Percentiles rank a stretch among this genome's conserved stretches.
phyloP scores from a whole-genome alignment of 805 yeast genomes.

The Candida xyloterini region DNA sequence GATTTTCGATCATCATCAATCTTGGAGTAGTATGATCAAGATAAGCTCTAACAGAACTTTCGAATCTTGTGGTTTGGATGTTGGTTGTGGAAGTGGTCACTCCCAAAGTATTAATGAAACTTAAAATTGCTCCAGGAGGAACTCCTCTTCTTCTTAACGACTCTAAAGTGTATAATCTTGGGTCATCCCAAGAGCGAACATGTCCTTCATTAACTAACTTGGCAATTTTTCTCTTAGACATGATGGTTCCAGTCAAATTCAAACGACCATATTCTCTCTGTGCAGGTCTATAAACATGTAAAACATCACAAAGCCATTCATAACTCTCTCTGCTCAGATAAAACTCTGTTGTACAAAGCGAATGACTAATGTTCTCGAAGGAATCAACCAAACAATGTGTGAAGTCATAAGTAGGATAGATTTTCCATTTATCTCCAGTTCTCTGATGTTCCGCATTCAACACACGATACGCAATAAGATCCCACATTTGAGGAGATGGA shows the following conservation, averaged over 20 bases:
- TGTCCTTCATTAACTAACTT: conserved; percentile 75
- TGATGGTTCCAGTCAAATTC: conserved; percentile 88
- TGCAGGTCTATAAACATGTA: conserved; percentile 95
- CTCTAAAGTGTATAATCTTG: conserved; percentile 91
- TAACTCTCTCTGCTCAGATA: conserved; percentile 88
- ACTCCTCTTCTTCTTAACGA: conserved; percentile 96
- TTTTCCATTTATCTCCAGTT: conserved; percentile 96
- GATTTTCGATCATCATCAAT: conserved; percentile 88
- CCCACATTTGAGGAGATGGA: conserved; percentile 99
- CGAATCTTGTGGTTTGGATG: conserved; percentile 88
- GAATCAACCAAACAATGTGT: conserved; percentile 99
- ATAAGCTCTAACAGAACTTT: conserved; percentile 80
- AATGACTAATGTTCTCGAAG: conserved; percentile 92
- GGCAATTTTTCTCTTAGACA: conserved; percentile 95
- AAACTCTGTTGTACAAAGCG: conserved; percentile 95
- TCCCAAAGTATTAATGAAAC: conserved; percentile 92
- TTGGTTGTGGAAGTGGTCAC: conserved; percentile 92
- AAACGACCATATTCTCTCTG: conserved; percentile 98
- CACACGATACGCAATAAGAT: conserved; percentile 93
- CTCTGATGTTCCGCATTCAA: conserved; percentile 90
- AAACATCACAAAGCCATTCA: conserved; percentile 97
- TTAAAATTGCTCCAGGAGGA: conserved; percentile 96
- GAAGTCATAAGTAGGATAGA: conserved; percentile 97
- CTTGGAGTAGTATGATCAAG: conserved; percentile 92
- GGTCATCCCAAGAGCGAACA: conserved; percentile 98